Conservation (phyloP, 345 rosid genomes). For the Anacardium occidentale region DNA sequence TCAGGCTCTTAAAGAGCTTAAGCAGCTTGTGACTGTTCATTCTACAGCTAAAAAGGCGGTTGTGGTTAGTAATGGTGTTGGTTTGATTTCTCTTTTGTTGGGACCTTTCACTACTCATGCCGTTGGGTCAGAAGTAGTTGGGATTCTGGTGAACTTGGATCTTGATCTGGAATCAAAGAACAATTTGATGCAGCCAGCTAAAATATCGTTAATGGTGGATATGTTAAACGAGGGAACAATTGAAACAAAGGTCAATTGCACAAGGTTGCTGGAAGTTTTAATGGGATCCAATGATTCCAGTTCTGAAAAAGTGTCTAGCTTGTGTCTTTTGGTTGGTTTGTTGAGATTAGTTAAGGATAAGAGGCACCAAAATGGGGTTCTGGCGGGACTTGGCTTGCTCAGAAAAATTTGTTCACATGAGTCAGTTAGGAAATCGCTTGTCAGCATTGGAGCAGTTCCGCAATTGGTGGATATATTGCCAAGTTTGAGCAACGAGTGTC, state of each 20-base stretch:
- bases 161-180: conserved; percentile 54
- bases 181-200: conserved; percentile 64
- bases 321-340: conserved; percentile 61
- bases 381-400: conserved; percentile 50
- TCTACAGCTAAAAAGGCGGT: conserved; percentile 50
- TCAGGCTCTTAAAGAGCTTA: conserved; percentile 60
- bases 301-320: conserved; percentile 52
- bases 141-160: conserved; percentile 60
- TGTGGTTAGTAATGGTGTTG: conserved; percentile 47
- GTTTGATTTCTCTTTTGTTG: conserved; percentile 43
- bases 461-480: conserved; percentile 55
- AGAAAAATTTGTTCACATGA: conserved; percentile 41
- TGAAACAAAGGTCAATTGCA: conserved; percentile 62
- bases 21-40: conserved; percentile 48
- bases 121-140: conserved; percentile 72
- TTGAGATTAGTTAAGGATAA: conserved; percentile 61
- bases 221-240: conserved; percentile 71
- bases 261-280: conserved; percentile 51
- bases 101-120: conserved; percentile 76
- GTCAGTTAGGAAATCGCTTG: conserved; percentile 42
- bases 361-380: conserved; percentile 45
- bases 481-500: conserved; percentile 40
- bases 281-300: conserved; percentile 41
- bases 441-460: conserved; percentile 58
- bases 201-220: conserved; percentile 65